Percentiles rank a stretch among this genome's conserved stretches.
These are phyloP conservation scores for Rhynchosporium secalis DNA, from an alignment of 2,329 filamentous ascomycete species.

Conservation along the genomic window DNA sequence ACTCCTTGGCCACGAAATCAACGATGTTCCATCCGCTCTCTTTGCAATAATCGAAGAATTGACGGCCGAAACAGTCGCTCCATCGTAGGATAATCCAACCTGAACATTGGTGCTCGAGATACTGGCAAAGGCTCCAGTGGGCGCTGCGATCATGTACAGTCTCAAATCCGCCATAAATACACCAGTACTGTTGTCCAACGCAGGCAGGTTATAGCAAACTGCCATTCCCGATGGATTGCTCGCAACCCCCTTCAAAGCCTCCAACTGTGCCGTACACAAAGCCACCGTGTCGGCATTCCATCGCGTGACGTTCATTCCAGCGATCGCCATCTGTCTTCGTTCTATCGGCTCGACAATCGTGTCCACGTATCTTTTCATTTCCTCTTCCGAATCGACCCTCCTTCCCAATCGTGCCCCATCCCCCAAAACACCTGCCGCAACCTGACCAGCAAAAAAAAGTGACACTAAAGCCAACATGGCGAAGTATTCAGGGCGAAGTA, in stretches of 20 bases:
- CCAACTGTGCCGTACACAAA: constrained; percentile 61
- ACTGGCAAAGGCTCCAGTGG: constrained; percentile 53
- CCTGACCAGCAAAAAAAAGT: constrained; percentile 35
- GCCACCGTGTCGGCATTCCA: constrained; percentile 57
- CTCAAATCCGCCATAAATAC: constrained; percentile 76
- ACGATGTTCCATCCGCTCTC: constrained; percentile 27
- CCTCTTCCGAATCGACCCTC: constrained; percentile 33
- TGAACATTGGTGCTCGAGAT: constrained; percentile 54
- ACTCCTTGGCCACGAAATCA: constrained; percentile 29
- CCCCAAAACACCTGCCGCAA: constrained; percentile 31
- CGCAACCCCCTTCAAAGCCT: constrained; percentile 53
- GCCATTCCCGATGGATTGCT: constrained; percentile 75
- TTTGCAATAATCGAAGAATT: constrained; percentile 34
- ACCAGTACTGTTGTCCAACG: constrained; percentile 65
- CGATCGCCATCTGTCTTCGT: constrained; percentile 27
- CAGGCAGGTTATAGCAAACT: constrained; percentile 80
- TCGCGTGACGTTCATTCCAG: constrained; percentile 47
- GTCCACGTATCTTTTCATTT: constrained; percentile 37
- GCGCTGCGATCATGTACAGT: constrained; percentile 66
- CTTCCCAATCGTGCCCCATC: constrained; percentile 32
- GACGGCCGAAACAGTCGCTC: constrained; percentile 53
- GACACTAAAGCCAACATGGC: constrained; percentile 32
- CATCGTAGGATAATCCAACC: constrained; percentile 55
- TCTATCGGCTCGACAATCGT: constrained; percentile 37
- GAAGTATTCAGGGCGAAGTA: constrained; percentile 9